Conservation (phyloP, 1,139 yeast species). For the Kodamaea fungicola region DNA sequence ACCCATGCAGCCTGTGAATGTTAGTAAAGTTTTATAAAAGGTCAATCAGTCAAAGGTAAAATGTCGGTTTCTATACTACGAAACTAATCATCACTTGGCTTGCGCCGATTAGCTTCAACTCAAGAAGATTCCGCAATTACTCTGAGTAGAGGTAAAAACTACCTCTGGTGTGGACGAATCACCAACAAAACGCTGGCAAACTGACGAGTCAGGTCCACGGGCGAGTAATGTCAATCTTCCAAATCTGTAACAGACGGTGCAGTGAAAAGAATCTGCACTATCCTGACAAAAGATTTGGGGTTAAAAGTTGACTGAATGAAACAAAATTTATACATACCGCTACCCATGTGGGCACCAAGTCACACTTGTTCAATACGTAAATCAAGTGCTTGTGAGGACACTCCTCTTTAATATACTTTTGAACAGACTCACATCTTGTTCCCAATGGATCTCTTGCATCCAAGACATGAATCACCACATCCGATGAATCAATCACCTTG, state of each 20-base stretch:
- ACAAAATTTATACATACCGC: conserved; percentile 71
- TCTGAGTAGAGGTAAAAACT: conserved; percentile 41
- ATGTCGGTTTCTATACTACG: conserved; percentile 79
- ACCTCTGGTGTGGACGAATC: conserved; percentile 36
- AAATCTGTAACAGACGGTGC: conserved; percentile 92
- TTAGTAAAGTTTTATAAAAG: conserved; percentile 36
- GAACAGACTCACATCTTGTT: conserved; percentile 90
- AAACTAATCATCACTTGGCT: conserved; percentile 34
- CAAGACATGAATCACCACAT: conserved; percentile 91
- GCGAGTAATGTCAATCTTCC: conserved; percentile 74
- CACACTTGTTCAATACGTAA: conserved; percentile 94
- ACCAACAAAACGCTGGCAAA: conserved; percentile 45
- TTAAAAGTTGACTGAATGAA: conserved; percentile 4
- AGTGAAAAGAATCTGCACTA: conserved; percentile 30
- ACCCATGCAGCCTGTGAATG: conserved; percentile 94
- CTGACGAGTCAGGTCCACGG: conserved; percentile 33
- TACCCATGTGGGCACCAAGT: conserved; percentile 98
- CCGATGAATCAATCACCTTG: conserved; percentile 95
- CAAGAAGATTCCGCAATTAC: conserved; percentile 51
- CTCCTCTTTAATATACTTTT: conserved; percentile 87
- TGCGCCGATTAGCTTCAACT: conserved; percentile 53
- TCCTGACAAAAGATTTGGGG: conserved; percentile 77
- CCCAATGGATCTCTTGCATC: conserved; percentile 98
- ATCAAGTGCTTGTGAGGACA: conserved; percentile 96
- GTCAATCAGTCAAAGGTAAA: neutral